phyloP scores from a whole-genome alignment of 192 early-diverging fungal genomes.

The Martensiomyces pterosporus region DNA sequence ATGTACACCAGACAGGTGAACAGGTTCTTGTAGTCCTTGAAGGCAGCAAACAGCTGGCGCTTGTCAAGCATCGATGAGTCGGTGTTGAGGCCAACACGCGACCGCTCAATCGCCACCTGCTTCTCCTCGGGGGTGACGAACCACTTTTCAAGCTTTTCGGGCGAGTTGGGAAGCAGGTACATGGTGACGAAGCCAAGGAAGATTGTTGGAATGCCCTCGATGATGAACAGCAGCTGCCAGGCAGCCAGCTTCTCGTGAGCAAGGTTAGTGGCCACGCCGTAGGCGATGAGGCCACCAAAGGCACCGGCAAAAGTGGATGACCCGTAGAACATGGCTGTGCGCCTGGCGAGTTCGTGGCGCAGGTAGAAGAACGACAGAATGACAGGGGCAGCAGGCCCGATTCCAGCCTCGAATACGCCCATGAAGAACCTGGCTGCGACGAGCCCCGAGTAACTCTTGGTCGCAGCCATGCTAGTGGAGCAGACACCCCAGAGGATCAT shows the following conservation, averaged over 20 bases:
- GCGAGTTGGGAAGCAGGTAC: conserved; percentile 54
- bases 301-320: conserved; percentile 71
- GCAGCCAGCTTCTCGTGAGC: conserved; percentile 52
- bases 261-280: conserved; percentile 56
- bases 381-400: conserved; percentile 65
- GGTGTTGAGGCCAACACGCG: conserved; percentile 42
- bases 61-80: conserved; percentile 28
- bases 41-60: conserved; percentile 46
- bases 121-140: conserved; percentile 53
- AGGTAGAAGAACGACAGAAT: conserved; percentile 73
- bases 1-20: conserved; percentile 60
- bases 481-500: conserved; percentile 70
- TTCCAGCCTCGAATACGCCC: conserved; percentile 63
- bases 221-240: conserved; percentile 72
- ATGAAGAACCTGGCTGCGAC: conserved; percentile 49
- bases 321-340: conserved; percentile 64
- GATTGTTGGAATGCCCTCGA: conserved; percentile 63
- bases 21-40: conserved; percentile 53
- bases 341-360: conserved; percentile 59
- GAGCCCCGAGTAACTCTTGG: conserved; percentile 22
- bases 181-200: conserved; percentile 54
- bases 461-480: conserved; percentile 60
- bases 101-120: conserved; percentile 51
- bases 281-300: conserved; percentile 70
- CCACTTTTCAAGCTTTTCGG: conserved; percentile 41